Base-by-base conservation (phyloP, 2,329 filamentous ascomycete genomes). In the Penicillium sp. region DNA sequence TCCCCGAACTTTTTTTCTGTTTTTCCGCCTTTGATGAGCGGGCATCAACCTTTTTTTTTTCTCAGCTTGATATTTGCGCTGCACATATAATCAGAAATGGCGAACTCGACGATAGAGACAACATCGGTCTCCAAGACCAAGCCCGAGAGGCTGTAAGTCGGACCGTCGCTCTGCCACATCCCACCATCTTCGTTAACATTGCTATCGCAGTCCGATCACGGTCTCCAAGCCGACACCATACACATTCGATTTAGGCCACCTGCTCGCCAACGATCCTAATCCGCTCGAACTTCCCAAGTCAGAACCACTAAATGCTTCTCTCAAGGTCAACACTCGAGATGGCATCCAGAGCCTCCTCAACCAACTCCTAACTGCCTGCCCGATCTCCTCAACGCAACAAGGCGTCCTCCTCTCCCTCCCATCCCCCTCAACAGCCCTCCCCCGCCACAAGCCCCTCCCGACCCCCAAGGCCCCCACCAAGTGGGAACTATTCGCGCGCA, bases 401-500 rank as follows among this genome's bases (percentile, higher is more conserved):
- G 86, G 93, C 69, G 91, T 98, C 2, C 87, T 94, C 54, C 87
- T 98, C 58, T 84, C 86, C 17, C 89, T 99, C 0, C 95, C 95
- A 0, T 77, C 85, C 0, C 83, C 88, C 0, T 81, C 85, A 21
- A 96, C 90, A 1, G 78, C 83, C 0, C 84, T 98, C 4, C 95
- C 95, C 26, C 90, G 95, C 70, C 93, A 97, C 82, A 98, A 99
- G 79, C 92, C 92, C 9, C 83, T 98, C 8, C 95, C 95, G 1
- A 85, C 88, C 60, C 86, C 88, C 69, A 95, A 93, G 81, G 83
- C 89, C 61, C 90, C 90, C 69, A 98, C 94, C 62, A 97, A 93
- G 78, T 99, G 95, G 95, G 90, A 97, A 83, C 88, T 90, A 73
- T 99, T 99, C 82, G 95, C 95, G 50, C 90, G 89, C 78, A 96